Evolutionary conservation across 2,329 filamentous ascomycete genomes (phyloP).

Genomic region (Endoconidiophora polonica): DNA sequence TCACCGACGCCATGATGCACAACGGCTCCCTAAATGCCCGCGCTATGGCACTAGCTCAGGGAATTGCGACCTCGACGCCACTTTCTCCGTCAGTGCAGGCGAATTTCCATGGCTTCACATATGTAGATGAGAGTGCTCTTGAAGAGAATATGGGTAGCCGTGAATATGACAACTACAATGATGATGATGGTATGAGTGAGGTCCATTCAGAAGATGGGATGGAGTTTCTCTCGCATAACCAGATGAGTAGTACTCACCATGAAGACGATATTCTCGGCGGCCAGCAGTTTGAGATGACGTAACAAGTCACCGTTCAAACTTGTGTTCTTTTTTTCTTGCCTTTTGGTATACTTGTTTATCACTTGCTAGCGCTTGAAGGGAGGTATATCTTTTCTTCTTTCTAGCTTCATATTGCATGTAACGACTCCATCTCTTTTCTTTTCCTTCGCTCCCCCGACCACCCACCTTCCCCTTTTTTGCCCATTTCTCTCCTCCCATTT

Average conservation of each 20-base stretch:
- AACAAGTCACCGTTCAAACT: background rate
- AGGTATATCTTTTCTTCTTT: background rate
- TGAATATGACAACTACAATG: conserved; percentile 29
- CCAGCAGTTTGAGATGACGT: conserved; percentile 37
- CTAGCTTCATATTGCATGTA: no score
- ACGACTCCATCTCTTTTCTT: background rate
- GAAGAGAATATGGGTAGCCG: conserved; percentile 61
- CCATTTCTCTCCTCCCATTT: background rate
- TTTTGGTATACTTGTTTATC: conserved; percentile 1
- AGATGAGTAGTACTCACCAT: conserved; percentile 50
- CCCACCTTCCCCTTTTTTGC: background rate
- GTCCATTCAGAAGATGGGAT: conserved; percentile 34
- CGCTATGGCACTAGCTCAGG: conserved; percentile 69
- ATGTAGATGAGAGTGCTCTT: conserved; percentile 92
- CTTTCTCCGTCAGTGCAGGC: conserved; percentile 91
- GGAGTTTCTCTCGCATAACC: conserved; percentile 38
- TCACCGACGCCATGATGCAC: conserved; percentile 82
- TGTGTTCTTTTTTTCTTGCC: background rate
- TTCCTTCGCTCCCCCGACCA: background rate
- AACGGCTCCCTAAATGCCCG: conserved; percentile 81
- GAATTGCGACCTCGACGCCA: conserved; percentile 77
- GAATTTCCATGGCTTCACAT: conserved; percentile 96
- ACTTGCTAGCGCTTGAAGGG: background rate
- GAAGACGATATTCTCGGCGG: conserved; percentile 49
- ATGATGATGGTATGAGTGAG: conserved; percentile 33